phyloP scores from a whole-genome alignment of 345 rosid species.

The Moricandia arvensis region DNA sequence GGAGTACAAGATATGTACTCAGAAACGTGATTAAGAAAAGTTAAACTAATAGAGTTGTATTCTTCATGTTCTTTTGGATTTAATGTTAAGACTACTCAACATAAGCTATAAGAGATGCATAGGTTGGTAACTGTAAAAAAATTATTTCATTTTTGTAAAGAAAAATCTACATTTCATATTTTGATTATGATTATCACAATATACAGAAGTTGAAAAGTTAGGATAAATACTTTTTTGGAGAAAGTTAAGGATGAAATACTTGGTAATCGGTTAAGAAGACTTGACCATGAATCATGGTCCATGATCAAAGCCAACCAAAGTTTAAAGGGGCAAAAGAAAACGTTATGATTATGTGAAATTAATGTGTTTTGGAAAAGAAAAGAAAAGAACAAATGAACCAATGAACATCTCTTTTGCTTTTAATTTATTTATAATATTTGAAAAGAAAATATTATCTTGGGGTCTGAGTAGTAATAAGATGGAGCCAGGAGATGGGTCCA shows the following conservation, averaged over 20 bases:
- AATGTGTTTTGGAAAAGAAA: neutral
- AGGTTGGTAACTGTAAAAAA: neutral
- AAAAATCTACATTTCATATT: neutral
- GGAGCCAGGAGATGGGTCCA: constrained; percentile 30
- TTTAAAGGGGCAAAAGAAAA: neutral
- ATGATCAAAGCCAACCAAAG: neutral
- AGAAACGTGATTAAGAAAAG: neutral
- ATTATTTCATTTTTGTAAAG: neutral
- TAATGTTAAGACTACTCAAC: neutral
- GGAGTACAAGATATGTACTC: too few species aligned
- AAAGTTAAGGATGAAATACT: neutral
- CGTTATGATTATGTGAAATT: constrained; percentile 25
- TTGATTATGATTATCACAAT: neutral
- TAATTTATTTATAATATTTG: constrained; percentile 3
- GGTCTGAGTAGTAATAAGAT: constrained; percentile 6
- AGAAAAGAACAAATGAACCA: constrained; percentile 8
- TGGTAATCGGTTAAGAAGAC: constrained; percentile 3
- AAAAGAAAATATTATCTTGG: neutral
- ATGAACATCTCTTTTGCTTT: constrained; percentile 18
- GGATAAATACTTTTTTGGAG: neutral
- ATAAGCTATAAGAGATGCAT: neutral
- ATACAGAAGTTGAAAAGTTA: neutral
- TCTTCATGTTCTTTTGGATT: neutral
- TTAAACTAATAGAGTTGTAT: neutral
- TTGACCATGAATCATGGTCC: too few species aligned